Conservation (phyloP, 257 asterid species). For the Solanum arcanum region DNA sequence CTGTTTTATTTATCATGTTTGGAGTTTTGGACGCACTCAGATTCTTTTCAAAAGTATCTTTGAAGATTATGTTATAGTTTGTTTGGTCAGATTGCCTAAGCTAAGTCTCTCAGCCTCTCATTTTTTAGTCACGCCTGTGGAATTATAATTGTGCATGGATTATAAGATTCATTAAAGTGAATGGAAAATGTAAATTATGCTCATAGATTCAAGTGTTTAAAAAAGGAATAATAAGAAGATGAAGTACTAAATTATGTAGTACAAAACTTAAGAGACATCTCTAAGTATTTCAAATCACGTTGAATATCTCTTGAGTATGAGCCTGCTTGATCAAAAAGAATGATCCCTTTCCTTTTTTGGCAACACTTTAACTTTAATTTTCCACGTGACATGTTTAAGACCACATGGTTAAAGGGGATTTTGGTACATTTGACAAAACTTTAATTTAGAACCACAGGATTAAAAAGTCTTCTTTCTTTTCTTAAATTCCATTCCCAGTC, state of each 20-base stretch:
- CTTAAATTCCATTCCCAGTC: too few relatives aligned
- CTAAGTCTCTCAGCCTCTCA: background rate
- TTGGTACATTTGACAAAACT: too few relatives aligned
- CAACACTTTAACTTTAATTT: too few relatives aligned
- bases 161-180: background rate
- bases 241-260: background rate
- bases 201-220: background rate
- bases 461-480: too few relatives aligned
- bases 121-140: background rate
- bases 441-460: too few relatives aligned
- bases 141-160: background rate
- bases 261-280: background rate
- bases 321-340: background rate
- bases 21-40: background rate
- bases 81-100: background rate
- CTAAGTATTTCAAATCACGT: background rate
- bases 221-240: background rate
- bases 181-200: background rate
- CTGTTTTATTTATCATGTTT: background rate
- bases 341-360: too few relatives aligned
- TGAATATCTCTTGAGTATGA: background rate
- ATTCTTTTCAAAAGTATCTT: background rate
- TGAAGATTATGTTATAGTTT: background rate
- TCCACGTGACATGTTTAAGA: too few relatives aligned
- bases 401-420: too few relatives aligned